Conservation (phyloP, 2,329 filamentous ascomycete genomes). For the Fusarium sp. region DNA sequence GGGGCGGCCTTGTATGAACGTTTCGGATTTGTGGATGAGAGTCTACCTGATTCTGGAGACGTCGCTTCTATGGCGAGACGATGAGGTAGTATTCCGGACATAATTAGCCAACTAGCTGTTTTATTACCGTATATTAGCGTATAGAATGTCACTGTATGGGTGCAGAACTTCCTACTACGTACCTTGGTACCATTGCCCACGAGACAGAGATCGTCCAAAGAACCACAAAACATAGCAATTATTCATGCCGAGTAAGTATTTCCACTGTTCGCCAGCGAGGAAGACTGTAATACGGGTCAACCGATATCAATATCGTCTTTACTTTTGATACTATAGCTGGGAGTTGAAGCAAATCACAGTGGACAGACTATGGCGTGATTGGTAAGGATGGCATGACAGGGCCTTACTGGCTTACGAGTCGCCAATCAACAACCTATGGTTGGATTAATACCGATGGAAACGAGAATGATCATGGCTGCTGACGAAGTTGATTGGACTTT, state of each 20-base stretch:
- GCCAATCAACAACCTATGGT: neutral
- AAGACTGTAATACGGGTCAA: neutral
- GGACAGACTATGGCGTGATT: neutral
- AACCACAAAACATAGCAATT: neutral
- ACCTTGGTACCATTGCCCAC: too few species aligned
- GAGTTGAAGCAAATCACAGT: neutral
- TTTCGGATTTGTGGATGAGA: conserved; percentile 36
- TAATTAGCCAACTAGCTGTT: neutral
- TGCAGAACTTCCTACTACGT: neutral
- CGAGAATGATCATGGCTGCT: neutral
- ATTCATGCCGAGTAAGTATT: neutral
- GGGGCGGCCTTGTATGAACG: conserved; percentile 27
- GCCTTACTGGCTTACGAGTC: neutral
- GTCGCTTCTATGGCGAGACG: conserved; percentile 32
- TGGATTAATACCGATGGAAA: neutral
- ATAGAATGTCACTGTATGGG: neutral
- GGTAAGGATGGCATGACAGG: neutral
- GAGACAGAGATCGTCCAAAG: neutral
- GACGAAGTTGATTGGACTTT: neutral
- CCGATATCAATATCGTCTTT: neutral
- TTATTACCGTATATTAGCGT: neutral
- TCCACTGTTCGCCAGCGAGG: neutral
- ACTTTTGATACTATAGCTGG: too few species aligned
- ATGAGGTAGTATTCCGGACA: neutral
- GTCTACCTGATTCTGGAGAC: conserved; percentile 19